Conservation (phyloP, 805 yeast species). For the Candida rishiriensis region DNA sequence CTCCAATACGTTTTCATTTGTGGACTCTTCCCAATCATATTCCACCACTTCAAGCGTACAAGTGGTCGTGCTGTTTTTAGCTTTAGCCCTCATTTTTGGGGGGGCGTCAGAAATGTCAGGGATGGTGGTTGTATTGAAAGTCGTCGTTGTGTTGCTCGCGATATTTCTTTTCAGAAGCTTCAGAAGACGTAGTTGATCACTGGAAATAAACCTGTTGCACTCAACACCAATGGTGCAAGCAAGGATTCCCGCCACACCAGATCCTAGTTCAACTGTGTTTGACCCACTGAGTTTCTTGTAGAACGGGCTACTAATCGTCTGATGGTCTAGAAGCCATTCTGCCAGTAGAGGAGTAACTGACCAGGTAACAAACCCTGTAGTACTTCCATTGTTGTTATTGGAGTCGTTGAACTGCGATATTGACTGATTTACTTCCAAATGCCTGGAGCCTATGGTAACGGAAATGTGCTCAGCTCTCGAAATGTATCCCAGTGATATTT, state of each 20-base stretch:
- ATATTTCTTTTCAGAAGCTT: constrained; percentile 48
- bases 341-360: constrained; percentile 42
- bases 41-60: constrained; percentile 42
- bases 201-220: constrained; percentile 41
- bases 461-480: constrained; percentile 13
- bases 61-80: constrained; percentile 2
- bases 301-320: constrained; percentile 26
- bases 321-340: constrained; percentile 45
- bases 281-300: constrained; percentile 12
- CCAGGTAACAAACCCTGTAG: constrained; percentile 70
- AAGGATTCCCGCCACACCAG: constrained; percentile 55
- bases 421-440: constrained; percentile 31
- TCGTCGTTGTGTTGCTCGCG: constrained; percentile 28
- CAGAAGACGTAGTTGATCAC: constrained; percentile 54
- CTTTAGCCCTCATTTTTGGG: background rate
- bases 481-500: constrained; percentile 22
- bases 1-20: constrained; percentile 5
- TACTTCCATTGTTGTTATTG: constrained; percentile 30
- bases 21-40: constrained; percentile 57
- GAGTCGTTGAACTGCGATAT: constrained; percentile 29
- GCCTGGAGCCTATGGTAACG: constrained; percentile 15
- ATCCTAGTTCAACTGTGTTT: constrained; percentile 52
- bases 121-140: constrained; percentile 22
- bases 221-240: constrained; percentile 36
- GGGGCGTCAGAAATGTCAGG: no score